Evolutionary conservation across 1,284 basidiomycete species (phyloP), one percentile per base, ranked within the genome.

Genomic region (Mycosarcoma maydis): DNA sequence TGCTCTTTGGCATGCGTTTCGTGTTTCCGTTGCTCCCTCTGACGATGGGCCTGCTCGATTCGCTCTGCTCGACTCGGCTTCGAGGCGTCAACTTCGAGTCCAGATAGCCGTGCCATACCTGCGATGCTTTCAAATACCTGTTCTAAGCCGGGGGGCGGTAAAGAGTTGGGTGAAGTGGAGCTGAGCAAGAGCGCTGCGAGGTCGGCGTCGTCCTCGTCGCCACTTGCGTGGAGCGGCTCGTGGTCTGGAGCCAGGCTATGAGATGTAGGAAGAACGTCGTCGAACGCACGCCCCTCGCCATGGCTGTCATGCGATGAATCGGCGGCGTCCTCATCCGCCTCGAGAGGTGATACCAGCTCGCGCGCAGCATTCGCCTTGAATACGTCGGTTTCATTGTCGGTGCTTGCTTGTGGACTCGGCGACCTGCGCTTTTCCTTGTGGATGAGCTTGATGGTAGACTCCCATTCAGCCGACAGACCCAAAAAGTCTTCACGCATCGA

Each of bases 111-210:
- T 8, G 62, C 66, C 45, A 59, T 45, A 17, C 76, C 71, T 5
- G 72, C 70, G 27, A 75, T 70, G 50, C 71, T 66, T 43, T 80
- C 78, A 36, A 73, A 80, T 33, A 80, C 71, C 38, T 80, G 70
- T 24, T 80, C 78, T 16, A 65, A 46, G 6, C 76, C 78, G 0
- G 74, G 72, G 16, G 72, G 69, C 19, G 78, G 76, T 10, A 80
- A 60, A 4, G 60, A 61, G 17, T 67, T 46, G 5, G 78, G 64
- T 22, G 72, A 72, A 3, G 78, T 72, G 5, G 71, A 73, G 20
- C 62, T 49, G 17, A 72, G 41, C 16, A 72, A 62, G 27, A 71
- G 44, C 11, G 47, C 46, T 4, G 50, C 48, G 10, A 69, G 50
- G 26, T 70, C 66, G 27, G 34, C 48, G 42, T 70, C 66, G 16